These are phyloP conservation scores for Trypanosoma rangeli DNA, from an alignment of 208 protist genomes.

Conservation along the genomic window DNA sequence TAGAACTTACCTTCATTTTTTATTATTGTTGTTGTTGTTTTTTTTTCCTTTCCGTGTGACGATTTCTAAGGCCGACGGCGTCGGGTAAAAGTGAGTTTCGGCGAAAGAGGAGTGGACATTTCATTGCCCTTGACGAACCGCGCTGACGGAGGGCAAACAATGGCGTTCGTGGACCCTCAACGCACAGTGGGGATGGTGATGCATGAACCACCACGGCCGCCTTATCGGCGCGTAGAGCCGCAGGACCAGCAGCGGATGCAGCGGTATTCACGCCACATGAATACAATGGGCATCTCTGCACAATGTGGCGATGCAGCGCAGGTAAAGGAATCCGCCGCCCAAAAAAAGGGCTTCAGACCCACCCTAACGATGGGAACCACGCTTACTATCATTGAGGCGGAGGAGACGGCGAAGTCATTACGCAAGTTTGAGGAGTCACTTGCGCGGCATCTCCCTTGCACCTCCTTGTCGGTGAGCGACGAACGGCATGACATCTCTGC, in stretches of 20 bases:
- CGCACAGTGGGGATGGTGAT: constrained; percentile 27
- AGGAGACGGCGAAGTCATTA: neutral
- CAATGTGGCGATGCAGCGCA: neutral
- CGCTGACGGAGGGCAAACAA: neutral
- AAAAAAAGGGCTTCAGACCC: neutral
- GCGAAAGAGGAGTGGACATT: too few relatives aligned
- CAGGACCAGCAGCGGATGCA: neutral
- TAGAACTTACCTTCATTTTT: too few relatives aligned
- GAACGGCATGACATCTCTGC: neutral
- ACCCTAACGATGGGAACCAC: neutral
- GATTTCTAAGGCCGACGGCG: too few relatives aligned
- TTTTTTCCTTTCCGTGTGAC: too few relatives aligned
- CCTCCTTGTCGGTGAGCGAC: neutral
- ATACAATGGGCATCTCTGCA: neutral
- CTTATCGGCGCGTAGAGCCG: constrained; percentile 5
- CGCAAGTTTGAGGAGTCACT: constrained; percentile 6
- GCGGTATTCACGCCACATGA: neutral
- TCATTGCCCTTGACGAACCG: too few relatives aligned
- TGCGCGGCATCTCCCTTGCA: neutral
- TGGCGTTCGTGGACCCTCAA: neutral
- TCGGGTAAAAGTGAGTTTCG: too few relatives aligned
- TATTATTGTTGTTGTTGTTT: too few relatives aligned
- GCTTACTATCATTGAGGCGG: neutral
- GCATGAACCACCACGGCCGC: constrained; percentile 16
- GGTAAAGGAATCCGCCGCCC: neutral